Conservation (phyloP, 352 stramenopile species). For the Pythium graminicola region DNA sequence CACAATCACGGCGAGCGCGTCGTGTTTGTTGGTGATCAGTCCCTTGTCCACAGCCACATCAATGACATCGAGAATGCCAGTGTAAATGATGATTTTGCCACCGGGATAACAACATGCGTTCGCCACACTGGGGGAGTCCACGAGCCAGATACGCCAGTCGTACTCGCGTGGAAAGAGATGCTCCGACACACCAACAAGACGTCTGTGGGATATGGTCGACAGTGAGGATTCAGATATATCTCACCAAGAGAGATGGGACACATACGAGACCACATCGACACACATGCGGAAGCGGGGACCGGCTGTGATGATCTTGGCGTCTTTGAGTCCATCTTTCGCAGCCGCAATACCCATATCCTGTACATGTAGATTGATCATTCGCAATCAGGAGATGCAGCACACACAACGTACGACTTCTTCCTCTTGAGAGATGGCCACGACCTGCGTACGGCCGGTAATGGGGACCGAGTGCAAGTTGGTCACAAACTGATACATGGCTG, state of each 20-base stretch:
- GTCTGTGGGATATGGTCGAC: conserved; percentile 28
- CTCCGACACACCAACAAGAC: conserved; percentile 50
- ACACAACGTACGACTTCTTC: conserved; percentile 45
- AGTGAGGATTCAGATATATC: neutral
- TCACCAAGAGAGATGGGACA: too few species aligned
- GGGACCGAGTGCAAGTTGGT: conserved; percentile 63
- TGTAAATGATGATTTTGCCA: conserved; percentile 66
- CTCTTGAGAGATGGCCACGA: conserved; percentile 55
- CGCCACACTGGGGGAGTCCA: conserved; percentile 39
- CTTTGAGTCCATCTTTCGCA: conserved; percentile 34
- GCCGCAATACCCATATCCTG: conserved; percentile 41
- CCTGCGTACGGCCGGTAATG: conserved; percentile 57
- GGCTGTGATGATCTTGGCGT: conserved; percentile 32
- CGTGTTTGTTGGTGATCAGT: conserved; percentile 50
- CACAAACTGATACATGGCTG: conserved; percentile 58
- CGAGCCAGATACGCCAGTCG: conserved; percentile 52
- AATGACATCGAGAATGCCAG: conserved; percentile 60
- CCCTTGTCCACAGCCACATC: conserved; percentile 51
- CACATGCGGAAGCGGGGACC: conserved; percentile 48
- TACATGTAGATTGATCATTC: neutral
- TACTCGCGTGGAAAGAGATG: conserved; percentile 63
- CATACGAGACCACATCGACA: conserved; percentile 57
- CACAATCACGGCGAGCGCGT: conserved; percentile 58
- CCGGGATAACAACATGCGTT: conserved; percentile 61
- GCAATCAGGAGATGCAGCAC: too few species aligned